Conservation (phyloP, 208 protist genomes). For the Endotrypanum monterogeii region DNA sequence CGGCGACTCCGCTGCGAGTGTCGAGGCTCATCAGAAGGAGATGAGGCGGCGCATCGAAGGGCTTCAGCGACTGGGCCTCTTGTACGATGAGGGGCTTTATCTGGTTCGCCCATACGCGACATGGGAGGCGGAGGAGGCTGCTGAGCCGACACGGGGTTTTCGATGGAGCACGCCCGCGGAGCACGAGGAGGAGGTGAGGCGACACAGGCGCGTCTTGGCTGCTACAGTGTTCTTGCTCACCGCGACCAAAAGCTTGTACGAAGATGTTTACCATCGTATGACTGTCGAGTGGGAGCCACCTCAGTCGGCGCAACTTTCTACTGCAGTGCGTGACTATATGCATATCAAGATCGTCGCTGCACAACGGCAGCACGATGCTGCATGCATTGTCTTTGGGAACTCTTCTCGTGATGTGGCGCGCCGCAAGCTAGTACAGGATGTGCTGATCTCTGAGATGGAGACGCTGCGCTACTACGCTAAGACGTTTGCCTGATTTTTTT, state of each 20-base stretch:
- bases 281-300: slow-evolving; percentile 49
- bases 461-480: slow-evolving; percentile 32
- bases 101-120: slow-evolving; percentile 41
- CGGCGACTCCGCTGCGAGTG: neutral
- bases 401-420: slow-evolving; percentile 21
- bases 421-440: slow-evolving; percentile 34
- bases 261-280: slow-evolving; percentile 43
- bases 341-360: slow-evolving; percentile 19
- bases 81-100: slow-evolving; percentile 87
- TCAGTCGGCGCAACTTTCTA: slow-evolving; percentile 6
- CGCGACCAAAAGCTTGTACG: slow-evolving; percentile 15
- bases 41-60: slow-evolving; percentile 53
- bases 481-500: neutral
- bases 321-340: slow-evolving; percentile 22
- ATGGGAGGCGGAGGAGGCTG: slow-evolving; percentile 26
- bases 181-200: slow-evolving; percentile 35
- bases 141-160: slow-evolving; percentile 15
- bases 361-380: slow-evolving; percentile 10
- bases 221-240: slow-evolving; percentile 23
- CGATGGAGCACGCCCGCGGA: slow-evolving; percentile 20
- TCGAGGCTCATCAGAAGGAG: slow-evolving; percentile 13
- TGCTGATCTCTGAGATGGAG: slow-evolving; percentile 53
- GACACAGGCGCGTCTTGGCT: slow-evolving; percentile 38
- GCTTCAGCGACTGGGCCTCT: slow-evolving; percentile 73
- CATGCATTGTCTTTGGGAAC: slow-evolving; percentile 20